Evolutionary conservation across 345 rosid genomes (phyloP).

Genomic region (Eucalyptus shirleyi): DNA sequence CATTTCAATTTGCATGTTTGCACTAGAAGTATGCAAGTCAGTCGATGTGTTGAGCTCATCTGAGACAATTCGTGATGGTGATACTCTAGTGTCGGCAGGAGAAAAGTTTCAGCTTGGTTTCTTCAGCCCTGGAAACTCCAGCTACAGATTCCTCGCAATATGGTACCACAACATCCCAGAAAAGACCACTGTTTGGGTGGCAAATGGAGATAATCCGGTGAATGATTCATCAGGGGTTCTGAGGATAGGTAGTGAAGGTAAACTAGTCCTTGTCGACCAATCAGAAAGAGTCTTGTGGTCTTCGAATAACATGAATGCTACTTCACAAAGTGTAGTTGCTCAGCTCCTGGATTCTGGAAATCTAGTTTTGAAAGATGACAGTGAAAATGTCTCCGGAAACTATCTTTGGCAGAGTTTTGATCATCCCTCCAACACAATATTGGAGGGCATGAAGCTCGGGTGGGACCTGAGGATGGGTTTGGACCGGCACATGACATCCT

Average conservation of each 20-base stretch:
- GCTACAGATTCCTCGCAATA: neutral
- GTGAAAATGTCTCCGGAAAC: neutral
- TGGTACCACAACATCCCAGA: neutral
- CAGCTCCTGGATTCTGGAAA: neutral
- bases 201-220: neutral
- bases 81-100: neutral
- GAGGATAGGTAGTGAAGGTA: neutral
- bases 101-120: neutral
- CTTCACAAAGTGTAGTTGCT: neutral
- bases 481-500: neutral
- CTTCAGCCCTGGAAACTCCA: neutral
- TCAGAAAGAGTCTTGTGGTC: neutral
- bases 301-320: neutral
- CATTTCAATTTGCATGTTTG: neutral
- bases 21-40: neutral
- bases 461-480: neutral
- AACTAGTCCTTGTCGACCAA: neutral
- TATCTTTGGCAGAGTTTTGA: neutral
- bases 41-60: neutral
- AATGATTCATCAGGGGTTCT: neutral
- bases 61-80: neutral
- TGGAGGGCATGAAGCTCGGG: neutral
- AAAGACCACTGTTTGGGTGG: neutral
- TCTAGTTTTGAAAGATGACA: neutral
- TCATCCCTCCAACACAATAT: neutral